Evolutionary conservation across 495 filamentous ascomycete genomes (phyloP).

Genomic region (Podospora didyma): DNA sequence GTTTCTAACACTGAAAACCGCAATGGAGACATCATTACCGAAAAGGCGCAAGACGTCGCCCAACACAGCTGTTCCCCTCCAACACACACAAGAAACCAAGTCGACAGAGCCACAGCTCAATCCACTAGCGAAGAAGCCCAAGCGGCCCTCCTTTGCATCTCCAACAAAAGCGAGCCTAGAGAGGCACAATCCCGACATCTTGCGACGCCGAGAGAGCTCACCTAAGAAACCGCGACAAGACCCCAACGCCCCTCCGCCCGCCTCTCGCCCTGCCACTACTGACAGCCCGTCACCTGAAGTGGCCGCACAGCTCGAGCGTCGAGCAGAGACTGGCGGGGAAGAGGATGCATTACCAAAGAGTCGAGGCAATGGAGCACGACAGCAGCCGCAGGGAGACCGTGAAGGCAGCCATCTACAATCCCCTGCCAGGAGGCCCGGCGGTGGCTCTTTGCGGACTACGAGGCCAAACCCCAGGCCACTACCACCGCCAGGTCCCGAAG

Average conservation of each 20-base stretch:
- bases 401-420: constrained; percentile 33
- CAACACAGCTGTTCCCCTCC: constrained; percentile 32
- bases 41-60: constrained; percentile 62
- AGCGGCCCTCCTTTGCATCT: constrained; percentile 58
- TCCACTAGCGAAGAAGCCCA: constrained; percentile 1
- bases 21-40: constrained; percentile 54
- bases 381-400: constrained; percentile 10
- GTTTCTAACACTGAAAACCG: constrained; percentile 8
- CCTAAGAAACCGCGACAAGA: constrained; percentile 27
- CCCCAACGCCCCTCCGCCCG: constrained; percentile 18
- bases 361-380: constrained; percentile 7
- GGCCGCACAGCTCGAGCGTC: constrained; percentile 11
- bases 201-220: constrained; percentile 43
- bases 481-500: constrained; percentile 35
- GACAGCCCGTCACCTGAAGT: constrained; percentile 15
- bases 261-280: constrained; percentile 23
- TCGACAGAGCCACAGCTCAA: constrained; percentile 12
- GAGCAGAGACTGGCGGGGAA: constrained; percentile 15
- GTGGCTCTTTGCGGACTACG: constrained; percentile 12
- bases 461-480: constrained; percentile 34
- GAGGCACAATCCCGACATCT: constrained; percentile 57
- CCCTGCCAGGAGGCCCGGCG: constrained; percentile 22
- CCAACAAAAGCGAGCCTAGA: constrained; percentile 63
- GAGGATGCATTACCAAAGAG: constrained; percentile 11
- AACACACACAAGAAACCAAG: constrained; percentile 9